Base-by-base conservation (phyloP, 176 grass and related monocot genomes). In the Lolium rigidum region DNA sequence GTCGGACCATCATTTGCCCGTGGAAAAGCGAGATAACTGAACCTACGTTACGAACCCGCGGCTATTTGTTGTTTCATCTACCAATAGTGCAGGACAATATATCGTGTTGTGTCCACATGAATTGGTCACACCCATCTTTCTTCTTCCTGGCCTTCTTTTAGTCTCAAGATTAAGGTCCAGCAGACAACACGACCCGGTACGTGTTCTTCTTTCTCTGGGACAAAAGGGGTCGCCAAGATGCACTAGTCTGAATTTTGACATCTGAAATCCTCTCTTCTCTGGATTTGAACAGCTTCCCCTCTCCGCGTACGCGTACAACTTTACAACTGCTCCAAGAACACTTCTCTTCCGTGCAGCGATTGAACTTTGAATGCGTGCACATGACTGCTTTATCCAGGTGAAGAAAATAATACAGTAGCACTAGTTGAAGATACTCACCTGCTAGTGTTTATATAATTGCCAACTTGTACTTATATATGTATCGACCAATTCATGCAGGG, bases 381-480 rank as follows among this genome's bases (percentile, higher is more conserved):
- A 72, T 20, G 47, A 48, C 37, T 63, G 8, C 73, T 49, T 8
- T 83, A 59, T 47, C 37, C 46, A 48, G 46, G 66, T 4, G 22
- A 82, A 38, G 37, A 79, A 50, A 74, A 39, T 7, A 55, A 4
- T 47, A 21, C 35, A 20, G 13, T 54, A 15, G 41, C 8, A 43
- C 41, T 43, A 10, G 46, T 10, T 47, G 7, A 47, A 47, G 46
- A 13, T 7, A 47, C 6, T 35, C 31, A 47, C 7, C 46, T 47
- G 46, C 8, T 47, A 10, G 17, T 17, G 39, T 21, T 68, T 68
- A 75, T 54, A 80, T 12, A 74, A 76, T 37, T 22, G 21, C 49
- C 59, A 76, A 81, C 77, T 86, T 81, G 60, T 49, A 31, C 39
- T 76, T 59, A 25, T n/a, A n/a, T 20, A 69, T 70, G 21, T 37